Conservation (phyloP, 106 monocot species). For the Platanthera guangdongensis region DNA sequence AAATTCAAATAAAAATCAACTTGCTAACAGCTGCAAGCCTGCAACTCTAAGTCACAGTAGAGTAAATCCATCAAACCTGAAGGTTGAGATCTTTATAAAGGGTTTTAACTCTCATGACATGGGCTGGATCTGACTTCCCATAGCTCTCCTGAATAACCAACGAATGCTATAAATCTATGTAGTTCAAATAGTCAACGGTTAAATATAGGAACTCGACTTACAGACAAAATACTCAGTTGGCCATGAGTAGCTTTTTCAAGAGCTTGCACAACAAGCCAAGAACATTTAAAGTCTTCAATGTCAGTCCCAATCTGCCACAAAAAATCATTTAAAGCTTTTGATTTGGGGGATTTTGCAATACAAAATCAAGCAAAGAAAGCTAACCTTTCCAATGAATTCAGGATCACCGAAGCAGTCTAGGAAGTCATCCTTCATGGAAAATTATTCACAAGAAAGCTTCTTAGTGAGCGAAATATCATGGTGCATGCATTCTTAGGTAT, state of each 20-base stretch:
- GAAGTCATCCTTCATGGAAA: constrained; percentile 71
- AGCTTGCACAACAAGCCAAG: constrained; percentile 94
- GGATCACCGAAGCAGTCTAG: constrained; percentile 98
- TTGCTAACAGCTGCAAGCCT: too few species aligned
- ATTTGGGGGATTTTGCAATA: not conserved
- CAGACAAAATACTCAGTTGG: constrained; percentile 50
- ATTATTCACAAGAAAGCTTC: not conserved
- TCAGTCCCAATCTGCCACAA: constrained; percentile 81
- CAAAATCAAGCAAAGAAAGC: not conserved
- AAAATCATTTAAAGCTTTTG: not conserved
- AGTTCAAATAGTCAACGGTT: not conserved
- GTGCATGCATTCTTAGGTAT: not conserved
- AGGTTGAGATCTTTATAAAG: constrained; percentile 82
- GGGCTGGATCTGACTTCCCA: constrained; percentile 68
- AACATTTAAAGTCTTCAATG: constrained; percentile 95
- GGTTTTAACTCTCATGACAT: constrained; percentile 62
- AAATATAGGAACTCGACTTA: constrained; percentile 14
- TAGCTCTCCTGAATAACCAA: constrained; percentile 71
- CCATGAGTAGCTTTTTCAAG: constrained; percentile 53
- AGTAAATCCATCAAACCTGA: constrained; percentile 37
- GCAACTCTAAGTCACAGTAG: not conserved
- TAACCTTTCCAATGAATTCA: constrained; percentile 87
- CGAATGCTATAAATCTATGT: not conserved
- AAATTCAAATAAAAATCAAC: too few species aligned
- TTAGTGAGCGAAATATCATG: too few species aligned